Base-by-base conservation (phyloP, 2,329 filamentous ascomycete species). In the Scytalidium sp. region DNA sequence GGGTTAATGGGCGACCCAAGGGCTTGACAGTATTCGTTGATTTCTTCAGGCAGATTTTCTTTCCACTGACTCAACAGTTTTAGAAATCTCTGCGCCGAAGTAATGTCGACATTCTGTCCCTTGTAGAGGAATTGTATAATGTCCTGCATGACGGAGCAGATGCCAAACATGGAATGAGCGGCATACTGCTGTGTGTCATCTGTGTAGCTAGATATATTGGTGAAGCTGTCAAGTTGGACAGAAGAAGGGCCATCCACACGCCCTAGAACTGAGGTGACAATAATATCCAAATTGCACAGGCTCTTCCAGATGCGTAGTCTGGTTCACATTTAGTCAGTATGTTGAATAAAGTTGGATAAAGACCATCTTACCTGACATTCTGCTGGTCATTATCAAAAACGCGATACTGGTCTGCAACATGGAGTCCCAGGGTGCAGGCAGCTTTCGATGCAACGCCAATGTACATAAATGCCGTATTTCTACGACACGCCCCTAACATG, bases 381-480 rank as follows among this genome's bases (percentile, higher is more conserved):
- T 47, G 23, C 40, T 51, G 42, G 5, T 32, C 46, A 8, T 22
- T 27, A 45, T 43, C 36, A 9, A 51, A 36, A 3, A 27, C 42
- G 13, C 25, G 32, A 47, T 51, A 43, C 11, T 42, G 41, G 20
- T 53, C 46, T 6, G 41, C 45, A 2, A 61, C 56, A 32, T 69
- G 62, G 1, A 69, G 58, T 0, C 66, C 67, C 5, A 70, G 53
- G 0, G 66, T 60, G 41, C 67, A 65, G 2, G 67, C 67, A 5
- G 73, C 72, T 19, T 67, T 57, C 1, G 65, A 67, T 2, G 68
- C 69, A 39, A 66, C 63, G 3, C 69, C 69, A 2, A 71, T 60
- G 22, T 69, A 63, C 65, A 70, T 67, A 10, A 67, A 70, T 0
- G 69, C 69, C 3, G 69, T 64, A 32, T 70, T 70, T 0, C 65